Evolutionary conservation across 2,329 filamentous ascomycete genomes (phyloP), one percentile per base, ranked within the genome.

Genomic region (Huntiella moniliformis): DNA sequence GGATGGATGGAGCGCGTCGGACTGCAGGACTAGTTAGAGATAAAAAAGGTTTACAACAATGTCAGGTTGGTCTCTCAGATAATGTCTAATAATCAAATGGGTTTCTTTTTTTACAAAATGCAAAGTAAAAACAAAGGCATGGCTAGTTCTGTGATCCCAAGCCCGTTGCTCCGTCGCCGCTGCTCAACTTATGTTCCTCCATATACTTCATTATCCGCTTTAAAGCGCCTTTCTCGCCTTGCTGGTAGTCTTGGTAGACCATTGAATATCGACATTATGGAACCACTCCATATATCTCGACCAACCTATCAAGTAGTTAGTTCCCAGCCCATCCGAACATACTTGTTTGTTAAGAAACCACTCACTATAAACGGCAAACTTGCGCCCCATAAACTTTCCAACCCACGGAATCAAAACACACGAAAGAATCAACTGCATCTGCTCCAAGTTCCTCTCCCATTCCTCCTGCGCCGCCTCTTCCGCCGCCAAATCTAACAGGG

Each of bases 361-460:
- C 80, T 60, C 70, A 95, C 88, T 85, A 84, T 86, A 95, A 60
- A 93, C 95, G 50, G 88, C 88, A 66, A 87, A 92, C 62, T 85
- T 92, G 60, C 91, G 74, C 39, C 91, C 91, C 61, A 95, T 76
- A 64, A 86, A 96, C 64, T 96, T 98, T 49, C 91, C 91, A 54
- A 85, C 67, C 61, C 93, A 95, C 2, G 91, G 91, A 43, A 98
- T 80, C 54, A 96, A 63, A 42, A 96, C 82, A 85, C 98, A 93
- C 15, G 83, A 93, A 58, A 96, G 63, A 53, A 98, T 69, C 53
- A 96, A 69, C 65, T 98, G 86, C 50, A 98, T 65, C 64, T 98
- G 91, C 62, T 95, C 84, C 52, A 98, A 66, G 56, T 83, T 93
- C 56, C 87, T 83, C 56, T 88, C 81, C 91, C 91, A 98, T 64